A percentile compares a stretch with the other conserved stretches of the same genome.
These are phyloP conservation scores for Teratosphaeria viscida DNA, from an alignment of 2,329 filamentous ascomycete species.

Conservation along the genomic window DNA sequence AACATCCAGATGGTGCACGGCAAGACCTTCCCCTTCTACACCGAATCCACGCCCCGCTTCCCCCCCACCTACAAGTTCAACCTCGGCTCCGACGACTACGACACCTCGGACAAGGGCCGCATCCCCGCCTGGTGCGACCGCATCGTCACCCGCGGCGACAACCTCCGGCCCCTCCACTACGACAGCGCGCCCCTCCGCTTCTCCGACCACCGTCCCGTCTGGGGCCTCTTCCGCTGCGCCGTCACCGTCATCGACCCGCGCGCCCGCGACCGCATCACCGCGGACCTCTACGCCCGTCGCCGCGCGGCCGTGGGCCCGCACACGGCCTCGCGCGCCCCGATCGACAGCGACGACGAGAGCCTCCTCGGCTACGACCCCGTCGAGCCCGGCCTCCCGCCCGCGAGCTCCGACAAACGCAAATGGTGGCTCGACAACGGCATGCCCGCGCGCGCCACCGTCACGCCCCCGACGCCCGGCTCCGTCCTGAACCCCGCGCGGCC, in stretches of 20 bases:
- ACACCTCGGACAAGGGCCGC: constrained; percentile 86
- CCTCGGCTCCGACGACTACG: constrained; percentile 76
- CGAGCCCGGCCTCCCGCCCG: constrained; percentile 60
- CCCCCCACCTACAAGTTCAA: constrained; percentile 95
- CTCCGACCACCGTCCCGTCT: constrained; percentile 94
- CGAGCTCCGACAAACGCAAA: constrained; percentile 51
- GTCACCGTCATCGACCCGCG: constrained; percentile 72
- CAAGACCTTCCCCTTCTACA: constrained; percentile 81
- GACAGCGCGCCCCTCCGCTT: constrained; percentile 72
- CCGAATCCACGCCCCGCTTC: constrained; percentile 79
- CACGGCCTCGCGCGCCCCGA: constrained; percentile 43
- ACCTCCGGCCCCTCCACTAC: constrained; percentile 74
- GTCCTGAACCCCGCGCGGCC: constrained; percentile 62
- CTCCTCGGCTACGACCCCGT: constrained; percentile 72
- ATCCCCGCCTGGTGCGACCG: constrained; percentile 98
- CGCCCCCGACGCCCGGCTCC: constrained; percentile 52
- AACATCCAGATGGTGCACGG: constrained; percentile 96
- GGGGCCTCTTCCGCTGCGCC: constrained; percentile 73
- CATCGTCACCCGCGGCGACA: constrained; percentile 74
- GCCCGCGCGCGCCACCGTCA: constrained; percentile 62
- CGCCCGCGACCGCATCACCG: constrained; percentile 60
- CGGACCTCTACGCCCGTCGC: constrained; percentile 60
- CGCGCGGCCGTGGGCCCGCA: constrained; percentile 56
- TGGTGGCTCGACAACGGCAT: constrained; percentile 59
- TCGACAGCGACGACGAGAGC: constrained; percentile 67